These are phyloP conservation scores for Yamadazyma phyllophila DNA, from an alignment of 805 yeast genomes.

Conservation along the genomic window DNA sequence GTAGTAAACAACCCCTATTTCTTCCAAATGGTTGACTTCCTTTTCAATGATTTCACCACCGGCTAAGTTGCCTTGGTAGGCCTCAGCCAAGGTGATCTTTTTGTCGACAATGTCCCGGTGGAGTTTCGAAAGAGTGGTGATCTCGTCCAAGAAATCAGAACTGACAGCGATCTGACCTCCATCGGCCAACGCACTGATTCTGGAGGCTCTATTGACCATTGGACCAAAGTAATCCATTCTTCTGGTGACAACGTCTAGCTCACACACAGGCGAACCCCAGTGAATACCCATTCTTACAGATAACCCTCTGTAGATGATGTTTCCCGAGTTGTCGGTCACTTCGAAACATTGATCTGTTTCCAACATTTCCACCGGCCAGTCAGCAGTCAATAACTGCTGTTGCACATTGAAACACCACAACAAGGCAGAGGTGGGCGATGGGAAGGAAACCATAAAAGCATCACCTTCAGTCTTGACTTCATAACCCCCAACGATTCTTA, in stretches of 20 bases:
- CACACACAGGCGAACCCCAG: conserved; percentile 98
- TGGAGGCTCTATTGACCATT: conserved; percentile 92
- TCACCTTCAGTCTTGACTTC: conserved; percentile 99
- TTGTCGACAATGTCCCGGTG: conserved; percentile 39
- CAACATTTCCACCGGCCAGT: conserved; percentile 94
- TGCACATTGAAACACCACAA: conserved; percentile 96
- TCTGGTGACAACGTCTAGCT: conserved; percentile 87
- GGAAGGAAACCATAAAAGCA: conserved; percentile 97
- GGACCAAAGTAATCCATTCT: conserved; percentile 99
- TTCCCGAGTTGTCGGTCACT: conserved; percentile 60
- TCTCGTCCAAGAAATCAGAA: conserved; percentile 74
- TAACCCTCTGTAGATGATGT: conserved; percentile 75
- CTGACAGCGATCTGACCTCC: conserved; percentile 97
- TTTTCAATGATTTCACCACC: conserved; percentile 59
- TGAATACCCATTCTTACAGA: conserved; percentile 98
- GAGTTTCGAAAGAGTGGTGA: conserved; percentile 53
- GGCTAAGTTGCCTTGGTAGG: conserved; percentile 44
- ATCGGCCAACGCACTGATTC: conserved; percentile 92
- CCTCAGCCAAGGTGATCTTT: conserved; percentile 29
- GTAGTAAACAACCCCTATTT: conserved; percentile 64
- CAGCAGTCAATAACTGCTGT: conserved; percentile 72
- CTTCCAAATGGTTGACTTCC: conserved; percentile 63
- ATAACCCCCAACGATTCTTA: conserved; percentile 92
- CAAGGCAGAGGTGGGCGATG: conserved; percentile 85
- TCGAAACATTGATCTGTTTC: conserved; percentile 82